Conservation (phyloP, 495 filamentous ascomycete genomes). For the Neurospora sp. region DNA sequence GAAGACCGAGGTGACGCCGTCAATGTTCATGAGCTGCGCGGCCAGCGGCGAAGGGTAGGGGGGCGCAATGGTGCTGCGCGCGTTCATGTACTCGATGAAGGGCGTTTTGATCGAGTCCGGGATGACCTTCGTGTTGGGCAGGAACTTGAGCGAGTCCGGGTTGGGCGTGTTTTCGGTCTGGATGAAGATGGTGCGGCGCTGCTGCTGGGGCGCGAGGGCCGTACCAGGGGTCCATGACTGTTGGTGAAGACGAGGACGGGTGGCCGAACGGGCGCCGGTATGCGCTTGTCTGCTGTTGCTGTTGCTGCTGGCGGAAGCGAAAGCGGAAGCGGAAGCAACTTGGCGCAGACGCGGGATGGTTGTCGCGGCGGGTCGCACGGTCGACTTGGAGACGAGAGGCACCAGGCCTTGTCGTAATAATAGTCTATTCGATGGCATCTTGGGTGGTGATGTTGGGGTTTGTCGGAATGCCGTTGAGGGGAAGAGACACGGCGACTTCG, state of each 20-base stretch:
- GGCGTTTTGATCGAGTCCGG: conserved; percentile 60
- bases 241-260: not conserved
- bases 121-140: conserved; percentile 74
- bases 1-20: conserved; percentile 89
- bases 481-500: not conserved
- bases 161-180: conserved; percentile 94
- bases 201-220: not conserved
- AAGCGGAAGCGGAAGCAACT: conserved; percentile 15
- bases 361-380: not conserved
- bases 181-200: conserved; percentile 78
- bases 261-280: conserved; percentile 4
- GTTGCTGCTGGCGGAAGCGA: conserved; percentile 10
- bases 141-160: conserved; percentile 84
- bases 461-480: not conserved
- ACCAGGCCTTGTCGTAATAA: conserved; percentile 14
- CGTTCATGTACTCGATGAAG: conserved; percentile 84
- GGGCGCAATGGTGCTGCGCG: conserved; percentile 76
- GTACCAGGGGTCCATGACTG: conserved; percentile 10
- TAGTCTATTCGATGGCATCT: conserved; percentile 18
- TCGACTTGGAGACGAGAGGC: conserved; percentile 15
- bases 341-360: conserved; percentile 5
- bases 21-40: conserved; percentile 77
- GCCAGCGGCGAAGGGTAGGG: conserved; percentile 92
- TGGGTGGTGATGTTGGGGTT: not conserved
- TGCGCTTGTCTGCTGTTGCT: conserved; percentile 11